A percentile compares a stretch with the other conserved stretches of the same genome.
Evolutionary conservation across 106 monocot genomes (phyloP).

Genomic region (Dendrobium nobile): DNA sequence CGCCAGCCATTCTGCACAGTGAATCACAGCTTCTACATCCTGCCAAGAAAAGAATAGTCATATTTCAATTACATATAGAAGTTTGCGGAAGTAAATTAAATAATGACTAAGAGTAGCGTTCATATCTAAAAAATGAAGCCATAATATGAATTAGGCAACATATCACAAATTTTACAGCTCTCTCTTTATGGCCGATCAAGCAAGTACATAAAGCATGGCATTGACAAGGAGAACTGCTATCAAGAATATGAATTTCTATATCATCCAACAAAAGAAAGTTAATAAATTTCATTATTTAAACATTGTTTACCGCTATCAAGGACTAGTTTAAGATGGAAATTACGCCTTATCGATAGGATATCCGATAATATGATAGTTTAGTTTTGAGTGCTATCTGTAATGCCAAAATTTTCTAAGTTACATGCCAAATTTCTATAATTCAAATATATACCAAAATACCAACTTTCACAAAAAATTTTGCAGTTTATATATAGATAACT

Average conservation of each 20-base stretch:
- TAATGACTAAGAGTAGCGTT: neutral
- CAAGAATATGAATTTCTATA: neutral
- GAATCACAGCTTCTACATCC: slow-evolving; percentile 94
- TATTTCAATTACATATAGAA: neutral
- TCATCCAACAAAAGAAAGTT: neutral
- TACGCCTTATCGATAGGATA: neutral
- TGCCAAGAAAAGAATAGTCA: slow-evolving; percentile 10
- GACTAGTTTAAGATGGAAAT: neutral
- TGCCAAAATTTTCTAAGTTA: too few species aligned
- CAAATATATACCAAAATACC: too few species aligned
- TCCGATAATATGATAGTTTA: neutral
- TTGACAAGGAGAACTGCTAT: neutral
- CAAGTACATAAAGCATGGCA: neutral
- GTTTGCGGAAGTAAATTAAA: neutral
- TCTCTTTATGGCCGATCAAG: neutral
- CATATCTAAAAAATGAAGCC: neutral
- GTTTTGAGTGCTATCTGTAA: too few species aligned
- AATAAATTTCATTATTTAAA: neutral
- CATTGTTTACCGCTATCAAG: too few species aligned
- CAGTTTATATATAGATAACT: too few species aligned
- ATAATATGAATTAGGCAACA: neutral
- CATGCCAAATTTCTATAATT: too few species aligned
- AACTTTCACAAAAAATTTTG: too few species aligned
- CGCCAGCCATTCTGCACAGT: slow-evolving; percentile 97
- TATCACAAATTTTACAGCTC: neutral